Conservation (phyloP, 805 yeast species). For the Kurtzmaniella fragi region DNA sequence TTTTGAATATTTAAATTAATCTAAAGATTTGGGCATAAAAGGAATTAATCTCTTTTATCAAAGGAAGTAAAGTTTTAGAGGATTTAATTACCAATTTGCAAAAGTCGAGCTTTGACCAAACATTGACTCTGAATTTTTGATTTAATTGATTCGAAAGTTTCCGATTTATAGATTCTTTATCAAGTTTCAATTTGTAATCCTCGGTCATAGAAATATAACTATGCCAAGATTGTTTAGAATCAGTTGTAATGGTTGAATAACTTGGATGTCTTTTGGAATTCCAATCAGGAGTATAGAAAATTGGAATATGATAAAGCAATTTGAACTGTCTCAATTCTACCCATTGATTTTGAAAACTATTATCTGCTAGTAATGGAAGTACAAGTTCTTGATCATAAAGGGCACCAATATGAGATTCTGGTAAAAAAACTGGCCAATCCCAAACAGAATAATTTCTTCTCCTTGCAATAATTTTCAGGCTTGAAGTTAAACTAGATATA, state of each 20-base stretch:
- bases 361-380: constrained; percentile 23
- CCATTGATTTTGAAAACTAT: constrained; percentile 19
- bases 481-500: constrained; percentile 5
- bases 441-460: constrained; percentile 17
- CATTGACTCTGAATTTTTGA: too few species aligned
- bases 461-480: constrained; percentile 14
- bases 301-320: constrained; percentile 20
- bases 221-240: constrained; percentile 11
- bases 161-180: too few species aligned
- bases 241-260: not conserved
- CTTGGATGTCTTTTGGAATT: constrained; percentile 14
- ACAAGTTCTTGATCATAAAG: constrained; percentile 7
- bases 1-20: too few species aligned
- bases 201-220: constrained; percentile 14
- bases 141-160: too few species aligned
- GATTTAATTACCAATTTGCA: too few species aligned
- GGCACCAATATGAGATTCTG: constrained; percentile 23
- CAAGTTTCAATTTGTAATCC: constrained; percentile 8
- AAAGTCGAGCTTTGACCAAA: too few species aligned
- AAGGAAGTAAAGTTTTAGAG: too few species aligned
- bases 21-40: too few species aligned
- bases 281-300: constrained; percentile 23
- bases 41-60: too few species aligned
- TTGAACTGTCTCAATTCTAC: constrained; percentile 15
- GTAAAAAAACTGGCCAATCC: constrained; percentile 19